These are phyloP conservation scores for Apiotrichum veenhuisii DNA, from an alignment of 1,284 basidiomycete species.

Conservation along the genomic window DNA sequence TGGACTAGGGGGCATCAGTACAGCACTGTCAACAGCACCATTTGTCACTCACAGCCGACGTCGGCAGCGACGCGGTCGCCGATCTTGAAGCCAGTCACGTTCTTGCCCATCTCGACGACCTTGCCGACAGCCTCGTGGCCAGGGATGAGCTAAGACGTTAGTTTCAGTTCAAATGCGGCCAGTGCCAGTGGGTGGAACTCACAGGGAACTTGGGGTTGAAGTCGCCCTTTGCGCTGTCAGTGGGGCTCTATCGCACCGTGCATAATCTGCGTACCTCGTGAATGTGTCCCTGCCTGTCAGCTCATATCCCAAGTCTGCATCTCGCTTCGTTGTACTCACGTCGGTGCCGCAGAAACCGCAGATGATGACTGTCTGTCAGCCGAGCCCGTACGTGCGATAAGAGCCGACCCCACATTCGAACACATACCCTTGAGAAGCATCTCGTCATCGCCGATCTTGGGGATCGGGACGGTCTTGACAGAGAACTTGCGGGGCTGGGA, in stretches of 20 bases:
- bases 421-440: constrained; percentile 64
- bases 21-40: background rate
- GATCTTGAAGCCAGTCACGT: constrained; percentile 60
- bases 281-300: constrained; percentile 54
- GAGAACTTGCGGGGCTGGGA: constrained; percentile 61
- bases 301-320: background rate
- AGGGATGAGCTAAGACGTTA: constrained; percentile 60
- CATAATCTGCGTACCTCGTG: constrained; percentile 51
- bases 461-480: constrained; percentile 61
- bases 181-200: constrained; percentile 11
- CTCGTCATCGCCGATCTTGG: constrained; percentile 61
- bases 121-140: constrained; percentile 75
- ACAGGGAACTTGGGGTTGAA: constrained; percentile 70
- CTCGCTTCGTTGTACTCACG: constrained; percentile 34
- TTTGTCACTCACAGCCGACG: constrained; percentile 48
- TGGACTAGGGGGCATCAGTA: constrained; percentile 1
- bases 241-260: background rate
- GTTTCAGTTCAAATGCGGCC: no score
- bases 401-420: no score
- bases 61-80: constrained; percentile 81
- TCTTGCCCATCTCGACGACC: constrained; percentile 64
- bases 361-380: constrained; percentile 40
- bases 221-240: constrained; percentile 54
- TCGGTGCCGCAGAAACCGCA: constrained; percentile 71
- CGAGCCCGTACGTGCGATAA: no score